A percentile compares a stretch with the other conserved stretches of the same genome.
phyloP scores from a whole-genome alignment of 805 yeast genomes.

The Kuraishia floccosa region DNA sequence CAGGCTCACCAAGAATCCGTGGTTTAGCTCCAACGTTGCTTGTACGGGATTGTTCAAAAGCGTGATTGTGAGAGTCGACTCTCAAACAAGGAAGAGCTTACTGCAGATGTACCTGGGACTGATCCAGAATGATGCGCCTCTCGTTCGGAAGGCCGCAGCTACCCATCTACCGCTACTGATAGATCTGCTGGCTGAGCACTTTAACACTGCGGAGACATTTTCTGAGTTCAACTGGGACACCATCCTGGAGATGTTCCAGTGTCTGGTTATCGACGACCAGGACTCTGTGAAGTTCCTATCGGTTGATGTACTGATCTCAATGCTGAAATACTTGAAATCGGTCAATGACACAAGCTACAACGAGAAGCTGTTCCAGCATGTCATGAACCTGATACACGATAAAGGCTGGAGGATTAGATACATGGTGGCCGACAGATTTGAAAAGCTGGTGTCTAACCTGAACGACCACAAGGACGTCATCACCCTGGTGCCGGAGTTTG shows the following conservation, averaged over 20 bases:
- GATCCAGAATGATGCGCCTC: slow-evolving; percentile 87
- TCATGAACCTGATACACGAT: slow-evolving; percentile 69
- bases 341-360: slow-evolving; percentile 48
- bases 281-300: slow-evolving; percentile 90
- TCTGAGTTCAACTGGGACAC: slow-evolving; percentile 63
- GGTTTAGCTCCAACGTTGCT: slow-evolving; percentile 92
- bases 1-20: slow-evolving; percentile 73
- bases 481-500: slow-evolving; percentile 58
- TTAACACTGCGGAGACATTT: slow-evolving; percentile 26
- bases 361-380: slow-evolving; percentile 49
- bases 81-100: slow-evolving; percentile 45
- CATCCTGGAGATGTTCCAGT: slow-evolving; percentile 72
- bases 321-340: slow-evolving; percentile 55
- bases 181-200: slow-evolving; percentile 30
- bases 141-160: slow-evolving; percentile 96
- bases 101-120: slow-evolving; percentile 59
- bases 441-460: slow-evolving; percentile 57
- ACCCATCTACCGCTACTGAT: slow-evolving; percentile 68
- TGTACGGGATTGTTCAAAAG: slow-evolving; percentile 80
- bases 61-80: slow-evolving; percentile 48
- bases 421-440: slow-evolving; percentile 94
- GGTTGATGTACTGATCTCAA: slow-evolving; percentile 79
- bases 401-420: slow-evolving; percentile 98
- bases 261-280: slow-evolving; percentile 73
- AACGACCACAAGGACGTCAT: slow-evolving; percentile 44